phyloP scores from a whole-genome alignment of 306 rosid species.

The Mimosa bimucronata region DNA sequence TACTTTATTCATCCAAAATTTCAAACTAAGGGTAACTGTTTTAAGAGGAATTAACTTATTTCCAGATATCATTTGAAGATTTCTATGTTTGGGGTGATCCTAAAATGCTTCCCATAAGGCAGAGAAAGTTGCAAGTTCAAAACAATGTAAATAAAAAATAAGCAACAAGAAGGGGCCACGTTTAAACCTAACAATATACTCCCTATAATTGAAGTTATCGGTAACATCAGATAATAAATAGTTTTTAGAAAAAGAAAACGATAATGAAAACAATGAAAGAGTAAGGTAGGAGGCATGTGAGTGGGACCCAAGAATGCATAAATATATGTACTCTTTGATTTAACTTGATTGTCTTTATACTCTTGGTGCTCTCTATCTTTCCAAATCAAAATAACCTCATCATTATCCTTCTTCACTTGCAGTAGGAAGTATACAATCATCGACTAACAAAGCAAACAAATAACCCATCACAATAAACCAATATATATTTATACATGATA shows the following conservation, averaged over 20 bases:
- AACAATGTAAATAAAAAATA: neutral
- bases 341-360: neutral
- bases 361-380: neutral
- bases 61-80: no score
- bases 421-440: neutral
- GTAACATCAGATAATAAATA: neutral
- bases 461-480: neutral
- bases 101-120: no score
- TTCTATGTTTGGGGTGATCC: no score
- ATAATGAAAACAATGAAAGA: neutral
- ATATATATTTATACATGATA: no score
- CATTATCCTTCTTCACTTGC: neutral
- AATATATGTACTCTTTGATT: neutral
- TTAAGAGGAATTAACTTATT: no score
- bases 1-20: no score
- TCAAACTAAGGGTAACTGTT: no score
- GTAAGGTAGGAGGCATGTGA: constrained; percentile 2
- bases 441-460: neutral
- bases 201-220: neutral
- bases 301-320: neutral
- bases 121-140: no score
- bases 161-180: neutral
- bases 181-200: neutral
- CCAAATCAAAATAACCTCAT: neutral
- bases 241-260: neutral